Evolutionary conservation across 257 asterid species (phyloP).

Genomic region (Rhazya stricta): DNA sequence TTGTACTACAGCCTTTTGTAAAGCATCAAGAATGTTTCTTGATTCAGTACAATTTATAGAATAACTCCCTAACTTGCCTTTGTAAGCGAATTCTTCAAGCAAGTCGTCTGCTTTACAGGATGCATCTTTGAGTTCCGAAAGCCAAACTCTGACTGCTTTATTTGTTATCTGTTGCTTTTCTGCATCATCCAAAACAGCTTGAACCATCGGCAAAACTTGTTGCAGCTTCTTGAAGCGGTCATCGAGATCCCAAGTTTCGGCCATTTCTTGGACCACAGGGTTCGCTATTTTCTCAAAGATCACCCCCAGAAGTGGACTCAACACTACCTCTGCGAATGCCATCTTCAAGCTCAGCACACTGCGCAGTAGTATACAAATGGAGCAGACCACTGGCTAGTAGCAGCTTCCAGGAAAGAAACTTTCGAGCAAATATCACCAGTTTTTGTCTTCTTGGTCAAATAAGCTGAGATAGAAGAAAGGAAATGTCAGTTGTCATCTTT

Average conservation of each 20-base stretch:
- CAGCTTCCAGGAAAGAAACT: not conserved
- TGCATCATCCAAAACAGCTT: constrained; percentile 20
- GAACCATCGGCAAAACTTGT: constrained; percentile 16
- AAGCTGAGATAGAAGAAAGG: too few species aligned
- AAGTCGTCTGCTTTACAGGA: constrained; percentile 34
- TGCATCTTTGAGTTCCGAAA: constrained; percentile 26
- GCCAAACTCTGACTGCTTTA: constrained; percentile 25
- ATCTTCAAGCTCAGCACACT: not conserved
- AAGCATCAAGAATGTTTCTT: not conserved
- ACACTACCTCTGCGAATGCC: constrained; percentile 5
- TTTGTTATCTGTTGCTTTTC: constrained; percentile 7
- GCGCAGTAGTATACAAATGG: not conserved
- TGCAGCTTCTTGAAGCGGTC: constrained; percentile 12
- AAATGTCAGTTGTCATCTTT: not conserved
- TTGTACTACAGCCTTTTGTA: not conserved
- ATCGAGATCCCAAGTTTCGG: not conserved
- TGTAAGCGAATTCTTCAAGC: not conserved
- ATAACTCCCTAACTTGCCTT: not conserved
- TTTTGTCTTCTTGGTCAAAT: not conserved
- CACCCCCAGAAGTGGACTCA: constrained; percentile 17
- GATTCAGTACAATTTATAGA: not conserved
- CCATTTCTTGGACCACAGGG: not conserved
- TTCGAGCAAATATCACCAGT: not conserved
- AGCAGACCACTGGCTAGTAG: not conserved
- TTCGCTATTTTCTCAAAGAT: constrained; percentile 22